Percentiles rank a stretch among this genome's conserved stretches.
Evolutionary conservation across 257 asterid genomes (phyloP).

Genomic region (Fraxinus excelsior): DNA sequence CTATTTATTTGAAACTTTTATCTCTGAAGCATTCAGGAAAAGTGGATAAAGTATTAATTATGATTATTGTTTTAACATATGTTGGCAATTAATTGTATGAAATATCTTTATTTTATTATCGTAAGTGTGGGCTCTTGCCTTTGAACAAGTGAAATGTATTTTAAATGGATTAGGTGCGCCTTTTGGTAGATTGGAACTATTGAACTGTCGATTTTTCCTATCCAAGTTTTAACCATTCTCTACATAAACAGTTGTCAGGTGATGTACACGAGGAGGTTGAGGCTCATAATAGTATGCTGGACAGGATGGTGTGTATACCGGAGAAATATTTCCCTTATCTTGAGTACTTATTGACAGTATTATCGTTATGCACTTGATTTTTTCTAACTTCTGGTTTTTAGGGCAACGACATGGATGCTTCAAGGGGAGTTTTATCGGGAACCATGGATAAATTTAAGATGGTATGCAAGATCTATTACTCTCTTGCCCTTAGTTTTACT

Average conservation of each 20-base stretch:
- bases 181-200: neutral
- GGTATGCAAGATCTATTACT: conserved; percentile 41
- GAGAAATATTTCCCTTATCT: neutral
- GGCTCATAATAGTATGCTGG: conserved; percentile 75
- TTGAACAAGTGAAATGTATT: neutral
- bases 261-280: conserved; percentile 96
- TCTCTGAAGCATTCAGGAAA: neutral
- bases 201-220: neutral
- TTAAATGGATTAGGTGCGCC: neutral
- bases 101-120: neutral
- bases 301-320: conserved; percentile 75
- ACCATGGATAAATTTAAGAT: conserved; percentile 95
- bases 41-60: neutral
- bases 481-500: neutral
- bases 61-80: neutral
- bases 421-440: conserved; percentile 93
- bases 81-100: neutral
- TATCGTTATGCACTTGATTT: neutral
- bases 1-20: neutral
- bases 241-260: conserved; percentile 68
- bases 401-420: conserved; percentile 97
- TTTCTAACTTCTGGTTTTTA: conserved; percentile 25
- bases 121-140: neutral
- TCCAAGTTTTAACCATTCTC: conserved; percentile 21
- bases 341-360: neutral